Evolutionary conservation across 352 stramenopile genomes (phyloP).

Genomic region (Phytopythium oedochilum): DNA sequence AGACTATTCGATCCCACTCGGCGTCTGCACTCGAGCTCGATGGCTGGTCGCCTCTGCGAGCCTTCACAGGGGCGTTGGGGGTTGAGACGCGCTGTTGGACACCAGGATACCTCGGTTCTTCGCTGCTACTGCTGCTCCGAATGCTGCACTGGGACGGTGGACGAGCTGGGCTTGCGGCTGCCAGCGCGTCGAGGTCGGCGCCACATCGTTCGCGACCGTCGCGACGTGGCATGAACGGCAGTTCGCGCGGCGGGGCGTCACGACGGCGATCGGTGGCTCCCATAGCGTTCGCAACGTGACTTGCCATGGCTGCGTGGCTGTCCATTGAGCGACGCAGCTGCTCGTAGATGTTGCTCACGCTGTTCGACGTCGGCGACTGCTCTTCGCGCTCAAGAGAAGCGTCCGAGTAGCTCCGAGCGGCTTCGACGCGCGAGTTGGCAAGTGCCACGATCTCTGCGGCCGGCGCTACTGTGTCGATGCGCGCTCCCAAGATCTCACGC

Average conservation of each 20-base stretch:
- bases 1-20: not conserved
- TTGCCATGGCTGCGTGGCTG: no score
- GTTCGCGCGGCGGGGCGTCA: not conserved
- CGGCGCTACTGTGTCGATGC: slow-evolving; percentile 16
- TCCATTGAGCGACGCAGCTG: slow-evolving; percentile 6
- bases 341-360: slow-evolving; percentile 1
- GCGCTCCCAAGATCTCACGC: slow-evolving; percentile 46
- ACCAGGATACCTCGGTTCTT: not conserved
- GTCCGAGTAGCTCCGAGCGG: not conserved
- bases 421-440: not conserved
- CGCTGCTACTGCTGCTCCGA: not conserved
- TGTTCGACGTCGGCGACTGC: not conserved
- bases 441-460: not conserved
- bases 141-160: not conserved
- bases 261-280: slow-evolving; percentile 1
- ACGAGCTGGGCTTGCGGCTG: not conserved
- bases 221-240: not conserved
- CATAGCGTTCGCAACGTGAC: no score
- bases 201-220: not conserved
- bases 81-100: not conserved
- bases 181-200: not conserved
- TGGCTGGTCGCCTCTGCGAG: not conserved
- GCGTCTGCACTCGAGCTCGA: not conserved
- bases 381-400: not conserved
- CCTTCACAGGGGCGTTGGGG: not conserved